phyloP scores from a whole-genome alignment of 192 early-diverging fungal genomes.

The Coemansia sp. region DNA sequence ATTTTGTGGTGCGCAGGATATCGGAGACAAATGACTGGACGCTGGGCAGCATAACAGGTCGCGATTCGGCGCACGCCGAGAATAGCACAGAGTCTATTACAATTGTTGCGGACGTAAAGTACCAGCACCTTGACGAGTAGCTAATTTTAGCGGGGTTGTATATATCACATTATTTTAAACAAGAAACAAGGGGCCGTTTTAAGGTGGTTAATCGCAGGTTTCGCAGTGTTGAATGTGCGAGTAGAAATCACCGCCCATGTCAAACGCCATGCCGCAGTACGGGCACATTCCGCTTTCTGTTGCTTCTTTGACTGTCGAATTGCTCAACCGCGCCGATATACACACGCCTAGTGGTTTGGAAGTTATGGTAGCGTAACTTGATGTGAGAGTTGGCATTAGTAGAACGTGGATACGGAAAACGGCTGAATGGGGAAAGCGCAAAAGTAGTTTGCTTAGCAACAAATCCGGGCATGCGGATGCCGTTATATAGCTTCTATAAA shows the following conservation, averaged over 20 bases:
- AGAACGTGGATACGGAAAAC: too few relatives aligned
- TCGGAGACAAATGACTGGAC: conserved; percentile 49
- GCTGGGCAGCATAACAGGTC: conserved; percentile 19
- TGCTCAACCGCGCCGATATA: too few relatives aligned
- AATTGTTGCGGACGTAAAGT: conserved; percentile 29
- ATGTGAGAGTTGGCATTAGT: too few relatives aligned
- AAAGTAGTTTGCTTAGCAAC: background rate
- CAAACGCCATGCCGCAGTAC: conserved; percentile 10
- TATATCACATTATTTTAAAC: background rate
- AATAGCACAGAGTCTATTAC: conserved; percentile 14
- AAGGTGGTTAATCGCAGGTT: background rate
- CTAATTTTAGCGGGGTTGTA: background rate
- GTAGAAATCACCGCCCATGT: background rate
- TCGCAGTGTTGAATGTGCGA: background rate
- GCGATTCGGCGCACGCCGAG: background rate
- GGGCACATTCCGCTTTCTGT: background rate
- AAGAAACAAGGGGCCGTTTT: background rate
- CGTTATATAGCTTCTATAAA: background rate
- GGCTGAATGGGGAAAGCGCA: background rate
- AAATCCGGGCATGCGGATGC: background rate
- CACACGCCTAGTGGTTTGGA: too few relatives aligned
- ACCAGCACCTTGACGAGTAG: conserved; percentile 15
- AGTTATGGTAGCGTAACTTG: too few relatives aligned
- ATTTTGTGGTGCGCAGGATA: conserved; percentile 33
- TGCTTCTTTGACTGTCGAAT: background rate